Conservation (phyloP, 768 basidiomycete genomes). For the Termitomyces eurrhizus region DNA sequence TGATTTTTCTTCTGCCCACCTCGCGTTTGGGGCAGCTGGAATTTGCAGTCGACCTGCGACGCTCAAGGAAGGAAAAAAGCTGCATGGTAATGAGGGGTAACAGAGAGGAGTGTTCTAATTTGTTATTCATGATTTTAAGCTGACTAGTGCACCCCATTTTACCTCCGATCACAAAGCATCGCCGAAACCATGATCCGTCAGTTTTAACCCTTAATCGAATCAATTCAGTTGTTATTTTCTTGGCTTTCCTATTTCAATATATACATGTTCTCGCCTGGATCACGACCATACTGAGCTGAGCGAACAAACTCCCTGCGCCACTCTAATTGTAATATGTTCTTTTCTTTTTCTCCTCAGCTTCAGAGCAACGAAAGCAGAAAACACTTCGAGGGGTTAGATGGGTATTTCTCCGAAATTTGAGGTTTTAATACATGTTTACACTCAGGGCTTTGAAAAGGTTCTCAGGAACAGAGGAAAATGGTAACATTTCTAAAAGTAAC, state of each 20-base stretch:
- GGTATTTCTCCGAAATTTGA: no score
- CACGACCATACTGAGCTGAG: no score
- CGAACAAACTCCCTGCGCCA: background rate
- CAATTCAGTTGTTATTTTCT: background rate
- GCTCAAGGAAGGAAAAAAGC: slow-evolving; percentile 12
- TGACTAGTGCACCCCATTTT: background rate
- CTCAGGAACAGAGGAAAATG: no score
- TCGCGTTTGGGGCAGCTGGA: background rate
- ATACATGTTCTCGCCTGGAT: no score
- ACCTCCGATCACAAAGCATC: background rate
- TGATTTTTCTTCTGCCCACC: slow-evolving; percentile 1
- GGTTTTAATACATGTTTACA: no score
- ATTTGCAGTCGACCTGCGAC: slow-evolving; percentile 7
- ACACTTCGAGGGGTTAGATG: no score
- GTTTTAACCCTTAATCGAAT: slow-evolving; percentile 2
- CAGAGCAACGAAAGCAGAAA: no score
- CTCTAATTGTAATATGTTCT: no score
- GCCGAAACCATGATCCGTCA: slow-evolving; percentile 10
- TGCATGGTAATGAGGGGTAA: slow-evolving; percentile 4
- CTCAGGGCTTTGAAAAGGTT: no score
- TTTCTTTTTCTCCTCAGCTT: no score
- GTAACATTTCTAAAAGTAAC: no score
- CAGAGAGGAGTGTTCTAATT: background rate
- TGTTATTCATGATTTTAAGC: background rate
- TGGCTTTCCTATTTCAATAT: background rate